Conservation (phyloP, 2,329 filamentous ascomycete genomes). For the Sporothrix brasiliensis region DNA sequence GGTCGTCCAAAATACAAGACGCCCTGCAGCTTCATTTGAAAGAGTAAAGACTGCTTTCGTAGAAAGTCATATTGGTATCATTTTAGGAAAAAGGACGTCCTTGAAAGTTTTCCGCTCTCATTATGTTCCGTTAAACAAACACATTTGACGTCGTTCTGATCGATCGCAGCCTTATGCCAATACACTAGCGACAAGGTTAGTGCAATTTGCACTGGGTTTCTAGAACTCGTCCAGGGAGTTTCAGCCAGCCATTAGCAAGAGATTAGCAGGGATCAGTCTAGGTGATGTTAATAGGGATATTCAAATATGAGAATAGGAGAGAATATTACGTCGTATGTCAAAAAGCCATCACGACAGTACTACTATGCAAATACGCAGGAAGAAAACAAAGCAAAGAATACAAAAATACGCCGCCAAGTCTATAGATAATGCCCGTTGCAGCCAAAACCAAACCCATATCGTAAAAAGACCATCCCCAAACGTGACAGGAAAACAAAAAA, state of each 20-base stretch:
- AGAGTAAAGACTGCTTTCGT: neutral
- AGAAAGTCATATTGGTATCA: too few relatives aligned
- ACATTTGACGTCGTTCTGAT: neutral
- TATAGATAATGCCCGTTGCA: constrained; percentile 13
- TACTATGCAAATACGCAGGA: neutral
- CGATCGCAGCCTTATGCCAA: constrained; percentile 16
- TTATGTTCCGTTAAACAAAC: neutral
- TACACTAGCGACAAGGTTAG: constrained; percentile 13
- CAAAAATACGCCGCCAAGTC: constrained; percentile 24
- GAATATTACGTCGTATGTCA: neutral
- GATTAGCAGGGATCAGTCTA: constrained; percentile 15
- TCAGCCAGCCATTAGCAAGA: neutral
- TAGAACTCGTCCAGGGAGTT: neutral
- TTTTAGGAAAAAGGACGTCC: too few relatives aligned
- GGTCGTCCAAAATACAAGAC: too few relatives aligned
- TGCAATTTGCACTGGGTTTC: neutral
- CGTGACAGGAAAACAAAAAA: neutral
- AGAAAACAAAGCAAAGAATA: neutral
- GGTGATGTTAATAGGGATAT: neutral
- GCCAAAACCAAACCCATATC: constrained; percentile 20
- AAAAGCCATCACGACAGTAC: neutral
- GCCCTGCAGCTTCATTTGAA: neutral
- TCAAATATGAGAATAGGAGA: neutral
- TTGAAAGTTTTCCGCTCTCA: neutral
- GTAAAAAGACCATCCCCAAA: neutral